These are phyloP conservation scores for Backusella mclennaniae DNA, from an alignment of 192 early-diverging fungal genomes.

Conservation along the genomic window DNA sequence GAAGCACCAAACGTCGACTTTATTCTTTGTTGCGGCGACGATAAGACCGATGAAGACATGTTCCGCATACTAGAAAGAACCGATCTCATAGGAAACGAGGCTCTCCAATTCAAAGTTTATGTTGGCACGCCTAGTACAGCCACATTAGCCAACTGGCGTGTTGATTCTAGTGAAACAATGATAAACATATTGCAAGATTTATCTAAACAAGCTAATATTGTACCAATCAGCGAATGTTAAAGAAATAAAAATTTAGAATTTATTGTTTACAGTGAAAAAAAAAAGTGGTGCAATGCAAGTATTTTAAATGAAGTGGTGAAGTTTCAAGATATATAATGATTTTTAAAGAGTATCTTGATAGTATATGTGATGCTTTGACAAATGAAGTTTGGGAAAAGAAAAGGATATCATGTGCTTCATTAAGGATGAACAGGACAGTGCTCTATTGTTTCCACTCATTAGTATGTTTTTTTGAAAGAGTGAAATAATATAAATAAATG, in stretches of 20 bases:
- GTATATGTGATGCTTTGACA: background rate
- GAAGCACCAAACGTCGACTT: constrained; percentile 70
- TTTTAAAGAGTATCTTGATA: background rate
- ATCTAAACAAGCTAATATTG: background rate
- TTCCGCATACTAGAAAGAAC: constrained; percentile 45
- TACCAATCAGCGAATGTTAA: background rate
- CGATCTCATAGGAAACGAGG: background rate
- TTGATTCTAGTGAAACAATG: constrained; percentile 63
- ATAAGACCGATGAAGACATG: constrained; percentile 99
- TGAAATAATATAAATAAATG: background rate
- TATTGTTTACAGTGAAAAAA: background rate
- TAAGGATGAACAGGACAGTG: constrained; percentile 35
- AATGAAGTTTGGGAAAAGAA: background rate
- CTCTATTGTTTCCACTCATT: constrained; percentile 6
- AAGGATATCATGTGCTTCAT: background rate
- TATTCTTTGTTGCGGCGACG: constrained; percentile 93
- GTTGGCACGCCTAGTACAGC: constrained; percentile 85
- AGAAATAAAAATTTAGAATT: background rate
- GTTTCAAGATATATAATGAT: background rate
- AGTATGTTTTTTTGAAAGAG: background rate
- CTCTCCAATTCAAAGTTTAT: constrained; percentile 45
- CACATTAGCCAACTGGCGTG: constrained; percentile 84
- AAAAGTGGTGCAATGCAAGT: background rate
- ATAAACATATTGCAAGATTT: constrained; percentile 33
- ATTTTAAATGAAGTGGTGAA: background rate